These are phyloP conservation scores for Talaromyces sp. DNA, from an alignment of 2,329 filamentous ascomycete species.

Conservation along the genomic window DNA sequence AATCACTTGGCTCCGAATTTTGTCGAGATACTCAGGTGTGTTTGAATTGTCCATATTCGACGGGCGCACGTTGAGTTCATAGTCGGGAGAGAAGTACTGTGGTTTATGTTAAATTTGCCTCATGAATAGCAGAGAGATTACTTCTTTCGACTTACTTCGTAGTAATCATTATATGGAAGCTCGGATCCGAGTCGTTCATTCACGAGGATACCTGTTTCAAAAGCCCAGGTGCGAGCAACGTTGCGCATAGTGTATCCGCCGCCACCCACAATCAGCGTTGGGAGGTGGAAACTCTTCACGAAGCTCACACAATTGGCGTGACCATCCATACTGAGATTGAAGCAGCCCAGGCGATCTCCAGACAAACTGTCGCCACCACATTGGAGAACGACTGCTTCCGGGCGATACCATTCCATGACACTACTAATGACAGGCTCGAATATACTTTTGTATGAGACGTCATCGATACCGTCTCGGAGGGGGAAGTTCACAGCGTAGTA, in stretches of 20 bases:
- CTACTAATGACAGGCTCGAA: slow-evolving; percentile 63
- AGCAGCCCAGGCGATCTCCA: slow-evolving; percentile 62
- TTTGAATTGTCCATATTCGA: slow-evolving; percentile 71
- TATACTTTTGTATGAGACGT: slow-evolving; percentile 60
- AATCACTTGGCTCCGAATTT: slow-evolving; percentile 60
- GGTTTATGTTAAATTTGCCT: neutral
- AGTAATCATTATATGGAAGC: slow-evolving; percentile 96
- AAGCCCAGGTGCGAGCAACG: slow-evolving; percentile 56
- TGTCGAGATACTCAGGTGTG: slow-evolving; percentile 61
- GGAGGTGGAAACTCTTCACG: slow-evolving; percentile 62
- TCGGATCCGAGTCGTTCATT: slow-evolving; percentile 73
- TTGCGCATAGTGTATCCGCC: slow-evolving; percentile 67
- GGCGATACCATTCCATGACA: slow-evolving; percentile 64
- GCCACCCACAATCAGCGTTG: slow-evolving; percentile 60
- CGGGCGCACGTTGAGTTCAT: slow-evolving; percentile 62
- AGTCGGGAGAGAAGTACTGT: slow-evolving; percentile 63
- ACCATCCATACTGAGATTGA: slow-evolving; percentile 65
- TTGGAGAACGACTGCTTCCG: slow-evolving; percentile 62
- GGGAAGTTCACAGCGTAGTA: slow-evolving; percentile 66
- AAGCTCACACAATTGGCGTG: slow-evolving; percentile 66
- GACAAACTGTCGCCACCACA: slow-evolving; percentile 64
- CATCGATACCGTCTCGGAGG: slow-evolving; percentile 63
- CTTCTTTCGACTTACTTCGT: slow-evolving; percentile 48
- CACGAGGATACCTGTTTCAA: slow-evolving; percentile 73
- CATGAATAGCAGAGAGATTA: neutral